These are phyloP conservation scores for Ganoderma leucocontextum DNA, from an alignment of 1,284 basidiomycete genomes.

Conservation along the genomic window DNA sequence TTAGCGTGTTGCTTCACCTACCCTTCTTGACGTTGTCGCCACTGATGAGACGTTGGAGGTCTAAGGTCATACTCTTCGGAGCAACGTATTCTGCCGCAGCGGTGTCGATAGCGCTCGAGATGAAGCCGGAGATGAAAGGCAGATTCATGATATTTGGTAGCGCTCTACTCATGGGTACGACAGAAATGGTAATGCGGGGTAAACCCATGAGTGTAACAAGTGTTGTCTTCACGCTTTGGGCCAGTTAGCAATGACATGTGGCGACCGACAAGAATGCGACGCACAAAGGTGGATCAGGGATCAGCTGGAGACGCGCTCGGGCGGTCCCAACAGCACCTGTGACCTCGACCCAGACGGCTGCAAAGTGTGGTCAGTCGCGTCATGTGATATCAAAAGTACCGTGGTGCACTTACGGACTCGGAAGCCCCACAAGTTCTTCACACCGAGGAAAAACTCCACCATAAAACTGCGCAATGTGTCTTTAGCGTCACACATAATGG, in stretches of 20 bases:
- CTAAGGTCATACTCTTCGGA: conserved; percentile 78
- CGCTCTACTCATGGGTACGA: conserved; percentile 71
- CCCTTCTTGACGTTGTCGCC: conserved; percentile 61
- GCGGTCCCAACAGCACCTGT: conserved; percentile 78
- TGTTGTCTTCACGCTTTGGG: conserved; percentile 47
- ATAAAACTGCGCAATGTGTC: conserved; percentile 50
- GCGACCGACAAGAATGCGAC: conserved; percentile 31
- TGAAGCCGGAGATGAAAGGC: conserved; percentile 78
- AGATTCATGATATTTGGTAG: conserved; percentile 86
- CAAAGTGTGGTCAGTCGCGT: neutral
- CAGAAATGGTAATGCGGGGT: conserved; percentile 78
- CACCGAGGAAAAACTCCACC: conserved; percentile 75
- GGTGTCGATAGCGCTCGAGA: conserved; percentile 79
- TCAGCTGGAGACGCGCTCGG: conserved; percentile 83
- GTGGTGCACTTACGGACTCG: conserved; percentile 52
- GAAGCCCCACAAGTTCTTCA: conserved; percentile 57
- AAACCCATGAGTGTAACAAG: conserved; percentile 79
- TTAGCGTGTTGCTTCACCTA: conserved; percentile 6
- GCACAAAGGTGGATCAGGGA: conserved; percentile 77
- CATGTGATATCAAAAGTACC: neutral
- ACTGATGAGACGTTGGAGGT: conserved; percentile 73
- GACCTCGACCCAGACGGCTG: conserved; percentile 81
- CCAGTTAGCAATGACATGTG: neutral
- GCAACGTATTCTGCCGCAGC: conserved; percentile 69
- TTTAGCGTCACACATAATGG: neutral